Conservation (phyloP, 495 filamentous ascomycete species). For the Xylaria flabelliformis region DNA sequence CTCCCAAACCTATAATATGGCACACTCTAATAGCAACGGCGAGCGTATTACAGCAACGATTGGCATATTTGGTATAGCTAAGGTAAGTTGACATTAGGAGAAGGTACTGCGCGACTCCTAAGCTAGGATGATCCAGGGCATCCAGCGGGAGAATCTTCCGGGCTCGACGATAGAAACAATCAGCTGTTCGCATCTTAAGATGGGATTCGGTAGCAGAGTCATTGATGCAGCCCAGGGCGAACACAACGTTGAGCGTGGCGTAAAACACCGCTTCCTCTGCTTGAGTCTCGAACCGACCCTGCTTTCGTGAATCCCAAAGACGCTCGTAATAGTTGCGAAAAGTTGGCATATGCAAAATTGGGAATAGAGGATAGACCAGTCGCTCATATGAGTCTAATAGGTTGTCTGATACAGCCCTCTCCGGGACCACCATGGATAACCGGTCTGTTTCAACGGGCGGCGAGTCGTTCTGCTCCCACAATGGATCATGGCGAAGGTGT, state of each 20-base stretch:
- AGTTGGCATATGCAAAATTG: constrained; percentile 2
- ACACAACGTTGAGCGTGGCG: not conserved
- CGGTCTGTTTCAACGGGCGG: not conserved
- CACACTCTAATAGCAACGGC: constrained; percentile 2
- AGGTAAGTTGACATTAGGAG: not conserved
- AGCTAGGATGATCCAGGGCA: not conserved
- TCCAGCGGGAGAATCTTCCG: not conserved
- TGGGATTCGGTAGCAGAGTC: not conserved
- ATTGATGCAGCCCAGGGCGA: not conserved
- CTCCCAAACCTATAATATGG: not conserved
- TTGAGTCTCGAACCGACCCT: not conserved
- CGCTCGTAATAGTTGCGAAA: not conserved
- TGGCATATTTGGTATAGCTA: constrained; percentile 4
- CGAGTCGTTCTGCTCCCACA: not conserved
- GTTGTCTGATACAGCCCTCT: not conserved
- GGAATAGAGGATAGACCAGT: constrained; percentile 9
- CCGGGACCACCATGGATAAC: not conserved
- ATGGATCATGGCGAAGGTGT: not conserved
- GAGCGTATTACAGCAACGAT: not conserved
- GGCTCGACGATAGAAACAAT: not conserved
- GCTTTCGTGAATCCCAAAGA: not conserved
- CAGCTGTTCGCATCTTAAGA: not conserved
- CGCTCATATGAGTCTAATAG: not conserved
- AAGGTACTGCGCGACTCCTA: not conserved
- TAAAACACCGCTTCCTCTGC: not conserved